These are phyloP conservation scores for Capsicum chinense DNA, from an alignment of 257 asterid genomes.

Conservation along the genomic window DNA sequence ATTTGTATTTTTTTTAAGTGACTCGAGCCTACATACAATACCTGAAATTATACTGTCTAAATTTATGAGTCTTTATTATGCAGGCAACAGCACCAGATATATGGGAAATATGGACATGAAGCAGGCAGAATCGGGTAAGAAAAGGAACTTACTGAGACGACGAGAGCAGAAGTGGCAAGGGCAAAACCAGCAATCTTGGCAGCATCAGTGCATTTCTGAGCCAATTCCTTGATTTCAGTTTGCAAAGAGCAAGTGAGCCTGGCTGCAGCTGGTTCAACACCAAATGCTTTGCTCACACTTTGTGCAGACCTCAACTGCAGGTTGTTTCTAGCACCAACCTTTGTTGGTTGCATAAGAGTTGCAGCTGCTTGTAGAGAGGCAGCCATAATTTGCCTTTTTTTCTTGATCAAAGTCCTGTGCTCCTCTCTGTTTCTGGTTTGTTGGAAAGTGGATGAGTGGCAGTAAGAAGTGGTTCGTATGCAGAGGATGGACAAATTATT, in stretches of 20 bases:
- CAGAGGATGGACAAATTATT: conserved; percentile 31
- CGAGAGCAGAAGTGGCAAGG: conserved; percentile 97
- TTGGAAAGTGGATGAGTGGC: conserved; percentile 25
- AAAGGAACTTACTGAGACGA: conserved; percentile 64
- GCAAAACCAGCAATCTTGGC: conserved; percentile 97
- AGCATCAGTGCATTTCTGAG: conserved; percentile 79
- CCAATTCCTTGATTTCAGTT: conserved; percentile 76
- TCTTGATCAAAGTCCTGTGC: background rate
- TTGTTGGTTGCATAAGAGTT: conserved; percentile 85
- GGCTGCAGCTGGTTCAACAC: conserved; percentile 55
- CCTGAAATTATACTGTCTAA: background rate
- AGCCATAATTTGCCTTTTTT: conserved; percentile 58
- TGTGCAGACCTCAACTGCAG: conserved; percentile 65
- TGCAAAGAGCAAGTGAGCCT: conserved; percentile 84
- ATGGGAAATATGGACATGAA: background rate
- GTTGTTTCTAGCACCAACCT: conserved; percentile 63
- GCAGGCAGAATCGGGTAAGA: background rate
- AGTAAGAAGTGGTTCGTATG: conserved; percentile 29
- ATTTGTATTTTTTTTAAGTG: background rate
- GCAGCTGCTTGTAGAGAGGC: conserved; percentile 91
- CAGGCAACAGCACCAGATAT: background rate
- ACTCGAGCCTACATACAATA: background rate
- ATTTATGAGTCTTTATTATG: conserved; percentile 1
- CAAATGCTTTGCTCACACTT: conserved; percentile 62
- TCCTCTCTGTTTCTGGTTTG: conserved; percentile 27